These are phyloP conservation scores for Apophysomyces sp. DNA, from an alignment of 371 early-diverging fungal species.

Conservation along the genomic window DNA sequence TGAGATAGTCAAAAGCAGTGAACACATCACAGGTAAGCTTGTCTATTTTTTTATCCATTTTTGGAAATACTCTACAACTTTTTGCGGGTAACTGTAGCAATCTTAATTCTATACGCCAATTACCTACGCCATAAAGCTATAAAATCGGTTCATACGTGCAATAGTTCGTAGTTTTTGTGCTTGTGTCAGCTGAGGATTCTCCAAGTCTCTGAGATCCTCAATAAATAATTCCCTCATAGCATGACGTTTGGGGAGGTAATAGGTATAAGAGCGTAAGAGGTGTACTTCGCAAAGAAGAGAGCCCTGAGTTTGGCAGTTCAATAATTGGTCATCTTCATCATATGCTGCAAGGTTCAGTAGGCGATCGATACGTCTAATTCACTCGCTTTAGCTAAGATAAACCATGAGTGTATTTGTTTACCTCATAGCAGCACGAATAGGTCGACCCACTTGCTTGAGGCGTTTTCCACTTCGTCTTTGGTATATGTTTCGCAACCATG, in stretches of 20 bases:
- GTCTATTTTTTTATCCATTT: no score
- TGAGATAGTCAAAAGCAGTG: no score
- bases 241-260: slow-evolving; percentile 44
- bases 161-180: slow-evolving; percentile 62
- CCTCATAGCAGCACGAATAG: slow-evolving; percentile 44
- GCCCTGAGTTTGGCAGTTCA: slow-evolving; percentile 68
- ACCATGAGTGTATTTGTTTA: not conserved
- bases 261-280: slow-evolving; percentile 54
- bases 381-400: not conserved
- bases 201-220: slow-evolving; percentile 71
- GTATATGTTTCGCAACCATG: slow-evolving; percentile 47
- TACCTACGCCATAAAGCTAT: slow-evolving; percentile 36
- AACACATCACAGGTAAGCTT: no score
- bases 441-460: slow-evolving; percentile 28
- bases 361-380: slow-evolving; percentile 47
- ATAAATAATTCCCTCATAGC: slow-evolving; percentile 67
- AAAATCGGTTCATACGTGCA: slow-evolving; percentile 64
- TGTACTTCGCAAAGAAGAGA: slow-evolving; percentile 71
- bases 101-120: no score
- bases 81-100: no score
- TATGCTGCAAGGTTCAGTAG: slow-evolving; percentile 30
- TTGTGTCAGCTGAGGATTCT: slow-evolving; percentile 56
- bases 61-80: no score
- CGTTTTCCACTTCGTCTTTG: slow-evolving; percentile 31
- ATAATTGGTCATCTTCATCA: slow-evolving; percentile 26